phyloP scores from a whole-genome alignment of 805 yeast species.

The Scheffersomyces spartinae region DNA sequence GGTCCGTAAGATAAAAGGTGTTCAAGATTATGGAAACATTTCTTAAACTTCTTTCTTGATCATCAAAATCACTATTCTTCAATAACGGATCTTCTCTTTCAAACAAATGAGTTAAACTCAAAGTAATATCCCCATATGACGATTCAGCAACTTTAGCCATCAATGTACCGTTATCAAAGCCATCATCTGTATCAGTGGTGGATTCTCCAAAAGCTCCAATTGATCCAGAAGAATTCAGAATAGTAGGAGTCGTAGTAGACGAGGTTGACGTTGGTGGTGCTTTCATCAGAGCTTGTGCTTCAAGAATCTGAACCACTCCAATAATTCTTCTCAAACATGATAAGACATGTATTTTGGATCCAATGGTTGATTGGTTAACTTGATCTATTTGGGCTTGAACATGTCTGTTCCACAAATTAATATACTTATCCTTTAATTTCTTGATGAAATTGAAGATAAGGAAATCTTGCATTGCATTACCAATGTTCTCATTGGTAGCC shows the following conservation, averaged over 20 bases:
- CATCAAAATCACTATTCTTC: constrained; percentile 32
- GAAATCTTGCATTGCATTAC: constrained; percentile 55
- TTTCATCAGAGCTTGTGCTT: constrained; percentile 18
- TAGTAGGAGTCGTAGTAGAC: constrained; percentile 22
- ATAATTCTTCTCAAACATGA: constrained; percentile 22
- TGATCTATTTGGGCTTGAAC: constrained; percentile 40
- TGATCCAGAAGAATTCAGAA: constrained; percentile 18
- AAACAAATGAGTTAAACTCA: too few relatives aligned
- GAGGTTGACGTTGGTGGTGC: constrained; percentile 9
- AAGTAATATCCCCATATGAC: too few relatives aligned
- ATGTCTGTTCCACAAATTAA: constrained; percentile 46
- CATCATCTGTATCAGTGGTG: too few relatives aligned
- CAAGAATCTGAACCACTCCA: constrained; percentile 20
- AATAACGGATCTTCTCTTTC: constrained; percentile 31
- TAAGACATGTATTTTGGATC: constrained; percentile 25
- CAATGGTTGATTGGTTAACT: constrained; percentile 21
- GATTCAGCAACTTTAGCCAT: too few relatives aligned
- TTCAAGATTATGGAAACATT: constrained; percentile 31
- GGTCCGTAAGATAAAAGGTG: constrained; percentile 22
- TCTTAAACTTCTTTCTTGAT: constrained; percentile 28
- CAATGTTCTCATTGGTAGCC: constrained; percentile 20
- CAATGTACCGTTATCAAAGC: too few relatives aligned
- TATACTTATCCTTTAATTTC: constrained; percentile 40
- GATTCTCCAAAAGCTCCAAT: too few relatives aligned
- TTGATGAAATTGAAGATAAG: constrained; percentile 35